Percentiles rank a stretch among this genome's conserved stretches.
These are phyloP conservation scores for Chaetomidium leptoderma DNA, from an alignment of 495 filamentous ascomycete species.

Conservation along the genomic window DNA sequence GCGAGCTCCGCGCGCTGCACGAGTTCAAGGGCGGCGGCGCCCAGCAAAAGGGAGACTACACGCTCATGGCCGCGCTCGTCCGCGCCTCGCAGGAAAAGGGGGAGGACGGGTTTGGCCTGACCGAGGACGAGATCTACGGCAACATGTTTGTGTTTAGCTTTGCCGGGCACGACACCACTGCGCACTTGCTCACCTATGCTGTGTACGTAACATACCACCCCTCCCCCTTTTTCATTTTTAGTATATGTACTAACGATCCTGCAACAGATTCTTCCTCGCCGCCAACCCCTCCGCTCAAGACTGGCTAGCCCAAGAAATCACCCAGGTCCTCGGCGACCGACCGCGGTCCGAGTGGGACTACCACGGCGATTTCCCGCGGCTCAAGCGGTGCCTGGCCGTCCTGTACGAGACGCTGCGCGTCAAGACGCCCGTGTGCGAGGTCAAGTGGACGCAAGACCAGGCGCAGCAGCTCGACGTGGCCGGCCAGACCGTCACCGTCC, in stretches of 20 bases:
- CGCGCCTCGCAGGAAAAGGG: conserved; percentile 18
- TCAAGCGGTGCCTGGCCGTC: conserved; percentile 44
- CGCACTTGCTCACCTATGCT: conserved; percentile 48
- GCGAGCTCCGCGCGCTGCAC: neutral
- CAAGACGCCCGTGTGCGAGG: conserved; percentile 42
- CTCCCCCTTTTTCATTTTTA: neutral
- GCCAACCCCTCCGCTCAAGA: conserved; percentile 46
- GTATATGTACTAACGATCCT: too few relatives aligned
- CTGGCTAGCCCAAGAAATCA: conserved; percentile 31
- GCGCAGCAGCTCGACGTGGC: conserved; percentile 23
- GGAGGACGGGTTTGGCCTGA: conserved; percentile 14
- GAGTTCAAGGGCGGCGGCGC: conserved; percentile 20
- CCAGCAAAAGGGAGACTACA: conserved; percentile 6
- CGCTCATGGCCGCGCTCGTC: conserved; percentile 22
- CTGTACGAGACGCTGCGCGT: conserved; percentile 53
- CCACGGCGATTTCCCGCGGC: conserved; percentile 38
- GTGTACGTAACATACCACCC: conserved; percentile 23
- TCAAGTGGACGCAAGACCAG: conserved; percentile 35
- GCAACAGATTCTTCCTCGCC: conserved; percentile 42
- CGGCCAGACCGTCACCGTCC: conserved; percentile 18
- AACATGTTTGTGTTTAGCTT: conserved; percentile 54
- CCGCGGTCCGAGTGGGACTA: conserved; percentile 38
- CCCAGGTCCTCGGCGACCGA: conserved; percentile 22
- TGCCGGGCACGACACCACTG: conserved; percentile 55
- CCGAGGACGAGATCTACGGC: conserved; percentile 43